phyloP scores from a whole-genome alignment of 2,329 filamentous ascomycete genomes.

The Ilyonectria robusta region DNA sequence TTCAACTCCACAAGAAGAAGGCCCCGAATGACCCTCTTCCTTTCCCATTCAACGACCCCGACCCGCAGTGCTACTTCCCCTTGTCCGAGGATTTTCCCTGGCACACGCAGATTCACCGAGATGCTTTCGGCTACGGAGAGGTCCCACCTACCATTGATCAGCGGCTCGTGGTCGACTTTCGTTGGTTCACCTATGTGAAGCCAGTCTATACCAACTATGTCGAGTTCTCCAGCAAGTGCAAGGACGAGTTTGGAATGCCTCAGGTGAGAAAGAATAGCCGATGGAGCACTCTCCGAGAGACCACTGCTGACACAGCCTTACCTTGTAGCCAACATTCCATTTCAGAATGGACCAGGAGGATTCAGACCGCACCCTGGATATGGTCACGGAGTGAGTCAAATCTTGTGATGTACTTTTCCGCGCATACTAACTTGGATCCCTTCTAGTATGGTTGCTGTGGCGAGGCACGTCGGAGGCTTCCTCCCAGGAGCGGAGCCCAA shows the following conservation, averaged over 20 bases:
- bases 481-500: conserved; percentile 19
- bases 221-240: neutral
- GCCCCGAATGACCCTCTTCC: conserved; percentile 3
- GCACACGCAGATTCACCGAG: conserved; percentile 23
- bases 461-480: conserved; percentile 17
- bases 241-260: conserved; percentile 17
- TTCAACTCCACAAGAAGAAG: neutral
- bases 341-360: neutral
- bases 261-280: neutral
- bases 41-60: conserved; percentile 18
- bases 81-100: neutral
- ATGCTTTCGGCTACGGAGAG: conserved; percentile 20
- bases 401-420: neutral
- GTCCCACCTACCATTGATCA: conserved; percentile 11
- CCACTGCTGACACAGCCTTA: too few species aligned
- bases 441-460: conserved; percentile 10
- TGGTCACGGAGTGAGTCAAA: conserved; percentile 16
- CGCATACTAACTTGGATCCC: neutral
- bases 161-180: conserved; percentile 14
- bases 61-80: conserved; percentile 20
- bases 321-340: conserved; percentile 18
- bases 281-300: too few species aligned
- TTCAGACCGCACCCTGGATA: neutral
- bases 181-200: conserved; percentile 16
- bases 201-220: neutral